Conservation (phyloP, 2,329 filamentous ascomycete species). For the Pyricularia sp. region DNA sequence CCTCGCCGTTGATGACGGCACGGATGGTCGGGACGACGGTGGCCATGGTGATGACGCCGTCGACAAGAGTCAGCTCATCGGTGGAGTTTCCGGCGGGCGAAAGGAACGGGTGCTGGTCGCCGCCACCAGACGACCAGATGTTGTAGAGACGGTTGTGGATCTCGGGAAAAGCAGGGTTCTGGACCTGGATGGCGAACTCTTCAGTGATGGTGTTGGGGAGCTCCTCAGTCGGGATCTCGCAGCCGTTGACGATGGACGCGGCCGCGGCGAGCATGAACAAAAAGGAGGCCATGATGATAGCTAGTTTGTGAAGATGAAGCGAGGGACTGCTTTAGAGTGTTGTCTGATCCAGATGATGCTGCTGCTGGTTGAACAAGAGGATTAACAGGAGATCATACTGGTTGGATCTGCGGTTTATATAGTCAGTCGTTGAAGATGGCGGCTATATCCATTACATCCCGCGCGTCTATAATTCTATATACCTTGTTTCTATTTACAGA, state of each 20-base stretch:
- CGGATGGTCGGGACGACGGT: slow-evolving; percentile 12
- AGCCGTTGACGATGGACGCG: slow-evolving; percentile 11
- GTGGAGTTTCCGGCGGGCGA: slow-evolving; percentile 22
- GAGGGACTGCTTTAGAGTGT: not conserved
- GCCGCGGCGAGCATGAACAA: not conserved
- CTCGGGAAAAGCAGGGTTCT: slow-evolving; percentile 22
- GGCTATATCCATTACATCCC: not conserved
- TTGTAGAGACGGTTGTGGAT: slow-evolving; percentile 24
- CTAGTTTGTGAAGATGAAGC: not conserved
- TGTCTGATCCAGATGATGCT: not conserved
- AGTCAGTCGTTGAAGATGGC: not conserved
- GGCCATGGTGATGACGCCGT: slow-evolving; percentile 22
- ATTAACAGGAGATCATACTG: not conserved
- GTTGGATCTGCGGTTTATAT: not conserved
- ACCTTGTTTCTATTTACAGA: not conserved
- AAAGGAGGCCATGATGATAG: not conserved
- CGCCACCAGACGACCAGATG: slow-evolving; percentile 24
- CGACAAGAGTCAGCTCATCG: slow-evolving; percentile 22
- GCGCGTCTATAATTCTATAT: not conserved
- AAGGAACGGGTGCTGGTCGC: slow-evolving; percentile 25
- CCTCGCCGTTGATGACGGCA: slow-evolving; percentile 32
- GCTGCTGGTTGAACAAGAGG: not conserved
- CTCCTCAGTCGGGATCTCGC: slow-evolving; percentile 15
- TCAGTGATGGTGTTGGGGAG: slow-evolving; percentile 20
- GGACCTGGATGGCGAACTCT: slow-evolving; percentile 21